Percentiles rank a stretch among this genome's conserved stretches.
phyloP scores from a whole-genome alignment of 352 stramenopile species.

The Phytophthora sansomeana region DNA sequence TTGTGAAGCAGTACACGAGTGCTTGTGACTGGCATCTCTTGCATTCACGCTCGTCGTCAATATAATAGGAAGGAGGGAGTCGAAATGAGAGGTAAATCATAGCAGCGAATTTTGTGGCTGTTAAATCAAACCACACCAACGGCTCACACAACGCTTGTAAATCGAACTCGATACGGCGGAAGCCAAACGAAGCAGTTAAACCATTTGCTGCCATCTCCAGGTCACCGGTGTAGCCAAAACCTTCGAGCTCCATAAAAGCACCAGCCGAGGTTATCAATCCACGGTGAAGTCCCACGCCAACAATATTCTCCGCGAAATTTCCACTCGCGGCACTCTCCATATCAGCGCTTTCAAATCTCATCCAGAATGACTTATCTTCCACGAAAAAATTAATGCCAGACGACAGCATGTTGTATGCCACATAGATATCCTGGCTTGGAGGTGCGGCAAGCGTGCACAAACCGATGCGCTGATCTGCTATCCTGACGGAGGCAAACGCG shows the following conservation, averaged over 20 bases:
- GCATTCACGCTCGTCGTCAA: slow-evolving; percentile 39
- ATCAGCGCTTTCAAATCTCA: slow-evolving; percentile 57
- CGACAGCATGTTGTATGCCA: slow-evolving; percentile 53
- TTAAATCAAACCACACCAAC: slow-evolving; percentile 57
- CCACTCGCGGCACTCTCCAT: slow-evolving; percentile 41
- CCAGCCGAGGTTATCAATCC: slow-evolving; percentile 45
- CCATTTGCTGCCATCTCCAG: slow-evolving; percentile 31
- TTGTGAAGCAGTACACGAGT: slow-evolving; percentile 43
- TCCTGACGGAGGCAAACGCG: slow-evolving; percentile 42
- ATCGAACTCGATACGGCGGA: slow-evolving; percentile 49
- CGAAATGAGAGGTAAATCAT: slow-evolving; percentile 47
- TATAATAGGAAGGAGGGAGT: slow-evolving; percentile 50
- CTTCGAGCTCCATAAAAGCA: slow-evolving; percentile 42
- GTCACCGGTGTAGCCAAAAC: slow-evolving; percentile 17
- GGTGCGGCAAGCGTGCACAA: slow-evolving; percentile 54
- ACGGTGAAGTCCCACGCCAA: slow-evolving; percentile 32
- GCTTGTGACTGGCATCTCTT: slow-evolving; percentile 46
- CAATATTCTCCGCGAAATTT: slow-evolving; percentile 26
- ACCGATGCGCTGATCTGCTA: slow-evolving; percentile 47
- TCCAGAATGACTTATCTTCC: slow-evolving; percentile 46
- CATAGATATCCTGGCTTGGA: slow-evolving; percentile 37
- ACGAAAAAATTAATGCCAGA: slow-evolving; percentile 44
- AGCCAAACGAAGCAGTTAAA: slow-evolving; percentile 27
- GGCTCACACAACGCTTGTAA: slow-evolving; percentile 52
- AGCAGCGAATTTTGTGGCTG: slow-evolving; percentile 18